These are phyloP conservation scores for Peterozyma xylosa DNA, from an alignment of 805 yeast species.

Conservation along the genomic window DNA sequence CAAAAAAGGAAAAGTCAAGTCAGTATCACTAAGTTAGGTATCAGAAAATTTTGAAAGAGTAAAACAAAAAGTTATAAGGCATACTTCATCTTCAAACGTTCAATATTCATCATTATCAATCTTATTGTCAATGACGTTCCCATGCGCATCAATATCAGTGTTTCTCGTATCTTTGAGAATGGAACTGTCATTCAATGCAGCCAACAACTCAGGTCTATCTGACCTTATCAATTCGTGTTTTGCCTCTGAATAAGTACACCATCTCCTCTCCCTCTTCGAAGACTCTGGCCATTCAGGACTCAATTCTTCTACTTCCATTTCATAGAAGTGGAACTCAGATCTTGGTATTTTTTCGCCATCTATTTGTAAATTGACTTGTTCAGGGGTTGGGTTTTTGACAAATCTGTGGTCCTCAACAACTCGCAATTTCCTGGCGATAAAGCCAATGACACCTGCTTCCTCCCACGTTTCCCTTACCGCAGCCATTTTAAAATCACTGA, in stretches of 20 bases:
- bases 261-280: constrained; percentile 51
- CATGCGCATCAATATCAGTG: constrained; percentile 16
- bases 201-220: constrained; percentile 59
- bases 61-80: too few species aligned
- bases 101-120: constrained; percentile 19
- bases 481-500: constrained; percentile 30
- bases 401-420: constrained; percentile 49
- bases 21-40: too few species aligned
- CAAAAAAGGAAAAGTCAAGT: too few species aligned
- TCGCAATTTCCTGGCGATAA: constrained; percentile 48
- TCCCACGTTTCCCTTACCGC: constrained; percentile 96
- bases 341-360: constrained; percentile 41
- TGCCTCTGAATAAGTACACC: constrained; percentile 72
- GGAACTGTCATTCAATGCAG: constrained; percentile 52
- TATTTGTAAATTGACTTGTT: constrained; percentile 10
- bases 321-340: constrained; percentile 85
- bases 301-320: constrained; percentile 54
- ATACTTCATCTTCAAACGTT: neutral
- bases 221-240: constrained; percentile 47
- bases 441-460: constrained; percentile 87
- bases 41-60: too few species aligned
- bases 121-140: constrained; percentile 20
- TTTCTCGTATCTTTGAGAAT: constrained; percentile 30
- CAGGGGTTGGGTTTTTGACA: constrained; percentile 14
- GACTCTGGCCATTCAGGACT: constrained; percentile 73